Evolutionary conservation across 2,329 filamentous ascomycete genomes (phyloP).

Genomic region (Canariomyces notabilis): DNA sequence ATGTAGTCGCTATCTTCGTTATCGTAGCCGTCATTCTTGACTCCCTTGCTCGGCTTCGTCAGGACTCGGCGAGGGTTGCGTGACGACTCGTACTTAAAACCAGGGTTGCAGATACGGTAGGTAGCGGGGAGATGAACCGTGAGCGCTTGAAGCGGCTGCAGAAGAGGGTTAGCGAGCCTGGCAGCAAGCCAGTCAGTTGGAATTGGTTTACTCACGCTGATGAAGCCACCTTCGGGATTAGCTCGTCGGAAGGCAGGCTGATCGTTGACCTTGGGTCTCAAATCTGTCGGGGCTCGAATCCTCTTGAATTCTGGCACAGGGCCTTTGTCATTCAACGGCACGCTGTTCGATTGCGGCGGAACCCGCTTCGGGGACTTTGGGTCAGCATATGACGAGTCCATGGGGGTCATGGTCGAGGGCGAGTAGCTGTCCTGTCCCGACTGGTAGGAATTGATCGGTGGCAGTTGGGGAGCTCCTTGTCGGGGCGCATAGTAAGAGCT

Average conservation of each 20-base stretch:
- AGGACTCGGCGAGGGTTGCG: slow-evolving; percentile 91
- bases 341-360: slow-evolving; percentile 40
- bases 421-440: slow-evolving; percentile 67
- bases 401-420: slow-evolving; percentile 58
- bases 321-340: slow-evolving; percentile 47
- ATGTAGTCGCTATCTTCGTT: slow-evolving; percentile 99
- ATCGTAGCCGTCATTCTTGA: slow-evolving; percentile 98
- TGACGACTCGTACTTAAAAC: slow-evolving; percentile 98
- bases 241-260: slow-evolving; percentile 90
- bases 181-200: slow-evolving; percentile 1
- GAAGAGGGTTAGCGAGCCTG: slow-evolving; percentile 3
- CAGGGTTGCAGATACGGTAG: slow-evolving; percentile 96
- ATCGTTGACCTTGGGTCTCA: slow-evolving; percentile 75
- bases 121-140: slow-evolving; percentile 90
- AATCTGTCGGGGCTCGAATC: slow-evolving; percentile 64
- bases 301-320: slow-evolving; percentile 86
- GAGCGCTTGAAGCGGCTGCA: slow-evolving; percentile 85
- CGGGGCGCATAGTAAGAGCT: slow-evolving; percentile 54
- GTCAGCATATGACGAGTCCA: slow-evolving; percentile 62
- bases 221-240: slow-evolving; percentile 95
- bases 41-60: slow-evolving; percentile 96
- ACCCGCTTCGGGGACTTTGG: slow-evolving; percentile 55
- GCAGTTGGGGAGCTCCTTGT: slow-evolving; percentile 56
- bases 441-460: slow-evolving; percentile 66
- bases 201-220: slow-evolving; percentile 63